A percentile compares a stretch with the other conserved stretches of the same genome.
phyloP scores from a whole-genome alignment of 2,329 filamentous ascomycete genomes.

The Tolypocladium paradoxum region DNA sequence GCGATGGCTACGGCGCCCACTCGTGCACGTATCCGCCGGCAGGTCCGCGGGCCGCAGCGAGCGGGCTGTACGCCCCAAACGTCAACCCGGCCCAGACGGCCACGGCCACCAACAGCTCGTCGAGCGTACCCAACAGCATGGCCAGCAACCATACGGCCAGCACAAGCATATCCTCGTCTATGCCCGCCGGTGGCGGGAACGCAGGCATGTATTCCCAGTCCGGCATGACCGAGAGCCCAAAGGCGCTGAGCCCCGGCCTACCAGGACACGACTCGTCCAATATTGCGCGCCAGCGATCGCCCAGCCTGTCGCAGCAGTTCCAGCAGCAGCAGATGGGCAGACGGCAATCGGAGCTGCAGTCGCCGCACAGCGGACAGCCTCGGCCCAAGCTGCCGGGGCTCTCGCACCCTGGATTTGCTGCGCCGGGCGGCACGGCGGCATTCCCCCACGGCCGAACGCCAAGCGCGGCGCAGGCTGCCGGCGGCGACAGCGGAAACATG shows the following conservation, averaged over 20 bases:
- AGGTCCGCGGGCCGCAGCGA: slow-evolving; percentile 36
- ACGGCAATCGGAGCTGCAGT: slow-evolving; percentile 42
- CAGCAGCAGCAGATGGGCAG: slow-evolving; percentile 51
- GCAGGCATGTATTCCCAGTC: slow-evolving; percentile 59
- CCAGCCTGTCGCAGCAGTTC: slow-evolving; percentile 54
- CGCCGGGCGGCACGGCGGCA: slow-evolving; percentile 15
- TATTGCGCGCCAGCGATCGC: slow-evolving; percentile 48
- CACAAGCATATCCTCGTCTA: slow-evolving; percentile 34
- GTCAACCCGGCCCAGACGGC: slow-evolving; percentile 41
- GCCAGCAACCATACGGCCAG: slow-evolving; percentile 33
- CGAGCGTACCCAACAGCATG: slow-evolving; percentile 33
- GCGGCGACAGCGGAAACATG: slow-evolving; percentile 54
- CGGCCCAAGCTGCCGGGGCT: slow-evolving; percentile 26
- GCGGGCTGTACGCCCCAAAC: slow-evolving; percentile 53
- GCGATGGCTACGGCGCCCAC: slow-evolving; percentile 45
- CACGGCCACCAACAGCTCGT: slow-evolving; percentile 43
- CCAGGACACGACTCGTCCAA: slow-evolving; percentile 40
- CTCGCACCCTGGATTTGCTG: slow-evolving; percentile 24
- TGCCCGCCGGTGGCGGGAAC: slow-evolving; percentile 34
- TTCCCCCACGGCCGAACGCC: slow-evolving; percentile 25
- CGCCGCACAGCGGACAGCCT: slow-evolving; percentile 36
- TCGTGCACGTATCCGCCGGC: slow-evolving; percentile 73
- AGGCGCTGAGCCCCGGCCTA: slow-evolving; percentile 62
- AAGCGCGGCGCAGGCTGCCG: slow-evolving; percentile 37
- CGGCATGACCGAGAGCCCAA: slow-evolving; percentile 76